These are phyloP conservation scores for Theileria sp. DNA, from an alignment of 169 alveolate genomes.

Conservation along the genomic window DNA sequence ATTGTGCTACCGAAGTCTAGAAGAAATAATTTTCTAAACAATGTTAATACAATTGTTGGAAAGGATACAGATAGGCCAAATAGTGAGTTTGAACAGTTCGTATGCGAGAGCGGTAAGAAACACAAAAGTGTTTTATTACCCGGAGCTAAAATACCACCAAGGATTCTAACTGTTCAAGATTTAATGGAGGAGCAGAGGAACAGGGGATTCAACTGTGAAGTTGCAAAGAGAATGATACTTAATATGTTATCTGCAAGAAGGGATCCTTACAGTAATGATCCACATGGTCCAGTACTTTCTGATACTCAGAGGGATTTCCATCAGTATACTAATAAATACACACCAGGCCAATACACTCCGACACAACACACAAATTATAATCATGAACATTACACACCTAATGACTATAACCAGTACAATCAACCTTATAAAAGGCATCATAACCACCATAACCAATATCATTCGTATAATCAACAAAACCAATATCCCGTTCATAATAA, in stretches of 20 bases:
- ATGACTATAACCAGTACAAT: background rate
- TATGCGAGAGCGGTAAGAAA: constrained; percentile 14
- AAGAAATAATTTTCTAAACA: background rate
- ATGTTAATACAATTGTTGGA: background rate
- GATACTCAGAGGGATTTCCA: constrained; percentile 49
- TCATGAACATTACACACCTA: background rate
- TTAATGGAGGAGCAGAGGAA: constrained; percentile 63
- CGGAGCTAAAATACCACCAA: constrained; percentile 45
- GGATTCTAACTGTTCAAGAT: constrained; percentile 44
- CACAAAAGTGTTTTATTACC: constrained; percentile 42
- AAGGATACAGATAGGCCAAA: constrained; percentile 13
- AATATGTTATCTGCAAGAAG: constrained; percentile 24
- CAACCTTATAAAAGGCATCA: background rate
- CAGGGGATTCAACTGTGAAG: constrained; percentile 65
- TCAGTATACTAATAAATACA: constrained; percentile 39
- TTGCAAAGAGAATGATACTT: constrained; percentile 60
- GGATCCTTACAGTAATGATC: background rate
- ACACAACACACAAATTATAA: background rate
- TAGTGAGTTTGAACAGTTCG: constrained; percentile 15
- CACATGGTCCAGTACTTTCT: constrained; percentile 22
- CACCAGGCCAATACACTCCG: constrained; percentile 20
- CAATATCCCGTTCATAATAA: background rate
- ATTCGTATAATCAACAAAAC: background rate
- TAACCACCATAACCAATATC: background rate
- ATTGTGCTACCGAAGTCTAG: background rate